Conservation (phyloP, 2,329 filamentous ascomycete genomes). For the Microcyclospora pomicola region DNA sequence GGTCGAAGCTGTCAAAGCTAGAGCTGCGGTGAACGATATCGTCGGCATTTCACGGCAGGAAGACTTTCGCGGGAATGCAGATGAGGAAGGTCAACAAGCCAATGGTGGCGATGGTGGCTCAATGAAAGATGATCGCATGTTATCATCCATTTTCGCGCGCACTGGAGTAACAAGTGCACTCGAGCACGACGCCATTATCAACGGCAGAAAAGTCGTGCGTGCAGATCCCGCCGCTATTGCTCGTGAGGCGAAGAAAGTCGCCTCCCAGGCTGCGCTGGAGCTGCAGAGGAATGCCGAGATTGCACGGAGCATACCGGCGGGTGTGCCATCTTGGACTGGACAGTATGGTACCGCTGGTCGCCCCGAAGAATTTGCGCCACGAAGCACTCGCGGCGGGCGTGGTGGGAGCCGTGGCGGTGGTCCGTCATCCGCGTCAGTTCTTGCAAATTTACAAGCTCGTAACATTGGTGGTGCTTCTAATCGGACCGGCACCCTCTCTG, state of each 20-base stretch:
- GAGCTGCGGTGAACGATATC: conserved; percentile 21
- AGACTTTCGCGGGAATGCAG: conserved; percentile 24
- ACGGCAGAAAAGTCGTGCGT: conserved; percentile 51
- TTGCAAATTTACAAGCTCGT: conserved; percentile 30
- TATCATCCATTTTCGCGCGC: conserved; percentile 77
- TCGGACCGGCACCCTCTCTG: conserved; percentile 14
- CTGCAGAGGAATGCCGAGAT: conserved; percentile 60
- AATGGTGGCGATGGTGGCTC: conserved; percentile 2
- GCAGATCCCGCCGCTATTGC: conserved; percentile 69
- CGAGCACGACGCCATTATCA: conserved; percentile 84
- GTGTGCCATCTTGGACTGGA: conserved; percentile 89
- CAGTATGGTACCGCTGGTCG: conserved; percentile 64
- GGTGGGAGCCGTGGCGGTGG: conserved; percentile 28
- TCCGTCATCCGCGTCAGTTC: conserved; percentile 28
- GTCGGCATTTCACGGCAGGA: conserved; percentile 31
- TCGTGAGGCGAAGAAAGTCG: conserved; percentile 66
- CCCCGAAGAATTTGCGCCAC: conserved; percentile 41
- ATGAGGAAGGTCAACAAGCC: conserved; percentile 10
- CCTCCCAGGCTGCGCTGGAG: conserved; percentile 61
- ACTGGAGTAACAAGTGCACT: conserved; percentile 81
- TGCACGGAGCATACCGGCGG: conserved; percentile 59
- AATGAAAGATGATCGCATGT: conserved; percentile 55
- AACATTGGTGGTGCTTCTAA: conserved; percentile 24
- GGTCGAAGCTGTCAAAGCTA: conserved; percentile 6
- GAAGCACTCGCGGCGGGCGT: conserved; percentile 16